These are phyloP conservation scores for Heliamphora exappendiculata DNA, from an alignment of 148 eudicot genomes.

Conservation along the genomic window DNA sequence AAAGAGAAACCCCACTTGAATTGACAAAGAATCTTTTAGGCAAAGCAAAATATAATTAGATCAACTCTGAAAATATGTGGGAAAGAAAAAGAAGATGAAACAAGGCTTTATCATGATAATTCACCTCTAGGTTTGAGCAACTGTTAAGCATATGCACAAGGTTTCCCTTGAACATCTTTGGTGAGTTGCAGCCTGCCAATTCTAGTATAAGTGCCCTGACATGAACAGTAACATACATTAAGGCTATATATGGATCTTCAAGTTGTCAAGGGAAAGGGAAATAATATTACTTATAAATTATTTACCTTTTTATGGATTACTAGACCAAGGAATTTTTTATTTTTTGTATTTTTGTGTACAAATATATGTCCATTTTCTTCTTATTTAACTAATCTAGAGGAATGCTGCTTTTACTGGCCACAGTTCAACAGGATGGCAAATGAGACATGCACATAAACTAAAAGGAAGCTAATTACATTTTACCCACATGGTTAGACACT, in stretches of 20 bases:
- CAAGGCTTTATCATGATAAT: neutral
- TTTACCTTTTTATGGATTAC: neutral
- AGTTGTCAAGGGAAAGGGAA: neutral
- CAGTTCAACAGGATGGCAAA: neutral
- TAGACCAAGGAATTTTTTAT: too few species aligned
- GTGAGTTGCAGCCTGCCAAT: constrained; percentile 12
- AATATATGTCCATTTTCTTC: neutral
- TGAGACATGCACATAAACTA: neutral
- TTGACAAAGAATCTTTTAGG: neutral
- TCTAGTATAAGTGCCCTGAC: constrained; percentile 38
- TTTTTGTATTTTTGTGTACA: too few species aligned
- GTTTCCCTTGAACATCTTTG: constrained; percentile 10
- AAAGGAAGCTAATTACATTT: too few species aligned
- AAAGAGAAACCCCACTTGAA: neutral
- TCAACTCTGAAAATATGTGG: neutral
- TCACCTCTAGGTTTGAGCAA: constrained; percentile 32
- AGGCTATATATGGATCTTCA: neutral
- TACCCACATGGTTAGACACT: too few species aligned
- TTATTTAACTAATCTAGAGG: neutral
- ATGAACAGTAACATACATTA: neutral
- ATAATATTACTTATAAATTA: neutral
- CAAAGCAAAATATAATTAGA: neutral
- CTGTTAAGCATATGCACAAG: constrained; percentile 18
- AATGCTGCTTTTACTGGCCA: neutral
- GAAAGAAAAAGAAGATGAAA: neutral